Evolutionary conservation across 73 alveolate genomes (phyloP), one percentile per base, ranked within the genome.

Genomic region (Paramecium caudatum): DNA sequence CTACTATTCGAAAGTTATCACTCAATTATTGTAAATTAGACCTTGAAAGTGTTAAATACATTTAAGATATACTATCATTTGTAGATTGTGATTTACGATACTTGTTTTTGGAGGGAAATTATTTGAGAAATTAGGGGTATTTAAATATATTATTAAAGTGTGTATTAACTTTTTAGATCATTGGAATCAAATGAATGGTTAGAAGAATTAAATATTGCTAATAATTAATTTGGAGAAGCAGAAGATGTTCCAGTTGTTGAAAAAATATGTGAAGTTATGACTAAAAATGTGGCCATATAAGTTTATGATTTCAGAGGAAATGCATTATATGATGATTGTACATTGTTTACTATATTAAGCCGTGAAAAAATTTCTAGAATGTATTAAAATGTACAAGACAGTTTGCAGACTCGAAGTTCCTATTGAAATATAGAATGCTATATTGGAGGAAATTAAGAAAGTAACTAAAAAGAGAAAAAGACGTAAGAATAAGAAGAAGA

Each of bases 251-350:
- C 93, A 3, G 90, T 86, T 37, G 55, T 86, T 37, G 93, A 86
- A 63, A 86, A 86, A 78, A 61, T 86, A 63, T 86, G 93, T 36
- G 93, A 86, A 41, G 93, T 86, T 16, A 41, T 86, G 55, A 86
- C 84, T 37, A 86, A 86, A 63, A 86, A 86, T 63, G 65, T 12
- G 39, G 30, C 81, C 9, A 70, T 86, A 4, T 63, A 86, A 63
- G 84, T 86, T 63, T 86, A 86, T 63, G 93, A 86, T 30, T 65
- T 86, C 17, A 78, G 84, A 34, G 82, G 50, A 55, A 86, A 86
- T 86, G 93, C 90, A 6, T 62, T 86, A 62, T 86, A 86, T 43
- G 93, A 86, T 86, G 93, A 86, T 86, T 70, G 93, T 86, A 86
- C 2, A 5, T 63, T 9, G 30, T 55, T 17, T 3, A 41, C 3